Conservation (phyloP, 805 yeast genomes). For the Candida jianshihensis region DNA sequence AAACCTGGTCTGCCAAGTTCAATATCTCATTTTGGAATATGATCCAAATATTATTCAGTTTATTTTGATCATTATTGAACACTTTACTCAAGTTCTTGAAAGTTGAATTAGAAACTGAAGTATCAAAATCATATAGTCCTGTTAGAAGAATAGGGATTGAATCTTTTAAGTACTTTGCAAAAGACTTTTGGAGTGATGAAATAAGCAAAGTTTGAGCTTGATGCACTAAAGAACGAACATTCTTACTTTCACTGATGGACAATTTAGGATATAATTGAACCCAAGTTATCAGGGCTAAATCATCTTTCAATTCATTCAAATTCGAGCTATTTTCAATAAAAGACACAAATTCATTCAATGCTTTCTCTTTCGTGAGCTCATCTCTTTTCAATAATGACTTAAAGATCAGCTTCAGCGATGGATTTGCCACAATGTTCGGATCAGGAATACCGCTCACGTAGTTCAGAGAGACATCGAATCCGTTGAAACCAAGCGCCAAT, state of each 20-base stretch:
- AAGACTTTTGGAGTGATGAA: slow-evolving; percentile 41
- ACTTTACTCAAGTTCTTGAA: slow-evolving; percentile 38
- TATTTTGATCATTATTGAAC: slow-evolving; percentile 50
- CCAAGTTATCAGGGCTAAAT: slow-evolving; percentile 56
- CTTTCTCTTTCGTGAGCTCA: slow-evolving; percentile 78
- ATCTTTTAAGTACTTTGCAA: slow-evolving; percentile 61
- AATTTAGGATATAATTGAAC: slow-evolving; percentile 78
- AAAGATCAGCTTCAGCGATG: slow-evolving; percentile 55
- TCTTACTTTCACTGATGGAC: slow-evolving; percentile 61
- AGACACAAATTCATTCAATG: slow-evolving; percentile 47
- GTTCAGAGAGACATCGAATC: slow-evolving; percentile 55
- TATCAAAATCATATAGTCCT: slow-evolving; percentile 67
- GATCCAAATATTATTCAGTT: slow-evolving; percentile 52
- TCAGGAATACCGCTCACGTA: slow-evolving; percentile 79
- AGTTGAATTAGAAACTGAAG: slow-evolving; percentile 48
- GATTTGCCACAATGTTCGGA: slow-evolving; percentile 40
- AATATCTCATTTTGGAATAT: slow-evolving; percentile 51
- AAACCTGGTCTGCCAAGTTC: slow-evolving; percentile 43
- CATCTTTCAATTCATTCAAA: slow-evolving; percentile 35
- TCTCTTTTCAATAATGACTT: slow-evolving; percentile 75
- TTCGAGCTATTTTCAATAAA: slow-evolving; percentile 18
- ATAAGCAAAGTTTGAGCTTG: slow-evolving; percentile 55
- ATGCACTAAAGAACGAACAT: slow-evolving; percentile 57
- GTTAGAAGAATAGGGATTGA: slow-evolving; percentile 67
- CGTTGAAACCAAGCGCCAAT: slow-evolving; percentile 32